A percentile compares a stretch with the other conserved stretches of the same genome.
phyloP scores from a whole-genome alignment of 2,329 filamentous ascomycete species.

The Penicillium sp. region DNA sequence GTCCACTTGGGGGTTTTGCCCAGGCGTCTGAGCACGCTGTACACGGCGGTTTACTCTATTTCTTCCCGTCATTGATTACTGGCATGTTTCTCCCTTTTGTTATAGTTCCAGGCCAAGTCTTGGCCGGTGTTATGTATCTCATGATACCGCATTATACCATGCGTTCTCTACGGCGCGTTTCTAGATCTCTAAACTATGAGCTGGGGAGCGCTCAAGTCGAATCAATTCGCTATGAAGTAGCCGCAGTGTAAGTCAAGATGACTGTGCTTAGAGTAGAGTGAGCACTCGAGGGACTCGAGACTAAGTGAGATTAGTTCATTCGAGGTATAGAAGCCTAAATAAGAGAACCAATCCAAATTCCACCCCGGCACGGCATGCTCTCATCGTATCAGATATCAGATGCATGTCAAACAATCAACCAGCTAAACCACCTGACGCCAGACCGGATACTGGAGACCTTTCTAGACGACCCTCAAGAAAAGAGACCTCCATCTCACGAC shows the following conservation, averaged over 20 bases:
- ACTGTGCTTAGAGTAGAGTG: no score
- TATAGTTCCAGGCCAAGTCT: neutral
- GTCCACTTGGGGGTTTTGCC: neutral
- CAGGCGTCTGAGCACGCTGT: neutral
- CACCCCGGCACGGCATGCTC: neutral
- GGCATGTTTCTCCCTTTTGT: neutral
- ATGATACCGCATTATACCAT: constrained; percentile 4
- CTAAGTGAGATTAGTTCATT: neutral
- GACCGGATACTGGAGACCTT: neutral
- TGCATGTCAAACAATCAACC: neutral
- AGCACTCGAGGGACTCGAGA: no score
- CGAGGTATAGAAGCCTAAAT: neutral
- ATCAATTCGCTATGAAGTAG: no score
- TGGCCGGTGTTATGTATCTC: neutral
- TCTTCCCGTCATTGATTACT: neutral
- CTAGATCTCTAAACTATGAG: neutral
- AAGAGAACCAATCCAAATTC: neutral
- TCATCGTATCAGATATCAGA: neutral
- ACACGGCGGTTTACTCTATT: neutral
- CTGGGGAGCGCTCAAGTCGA: neutral
- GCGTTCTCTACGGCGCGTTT: neutral
- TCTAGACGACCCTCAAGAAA: neutral
- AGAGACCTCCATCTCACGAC: neutral
- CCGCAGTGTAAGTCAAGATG: no score
- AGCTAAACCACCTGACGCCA: neutral